Evolutionary conservation across 2,329 filamentous ascomycete genomes (phyloP).

Genomic region (Talaromyces sp.): DNA sequence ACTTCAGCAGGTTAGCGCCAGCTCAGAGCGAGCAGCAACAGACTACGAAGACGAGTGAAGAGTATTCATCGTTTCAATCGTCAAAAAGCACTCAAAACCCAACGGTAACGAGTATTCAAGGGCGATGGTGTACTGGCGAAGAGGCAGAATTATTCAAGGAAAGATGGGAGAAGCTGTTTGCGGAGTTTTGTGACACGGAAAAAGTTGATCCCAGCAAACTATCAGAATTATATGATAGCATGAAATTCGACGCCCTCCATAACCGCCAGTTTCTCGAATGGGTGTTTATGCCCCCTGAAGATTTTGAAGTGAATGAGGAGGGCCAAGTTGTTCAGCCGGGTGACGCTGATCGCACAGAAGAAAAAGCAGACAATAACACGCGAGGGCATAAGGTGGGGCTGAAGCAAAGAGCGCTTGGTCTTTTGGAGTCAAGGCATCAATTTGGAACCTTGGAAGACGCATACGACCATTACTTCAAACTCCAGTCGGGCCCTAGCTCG

Average conservation of each 20-base stretch:
- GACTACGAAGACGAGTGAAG: conserved; percentile 24
- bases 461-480: conserved; percentile 76
- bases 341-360: conserved; percentile 23
- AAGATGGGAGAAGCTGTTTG: conserved; percentile 96
- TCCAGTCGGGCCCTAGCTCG: conserved; percentile 73
- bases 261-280: conserved; percentile 96
- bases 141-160: conserved; percentile 93
- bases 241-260: conserved; percentile 98
- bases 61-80: conserved; percentile 14
- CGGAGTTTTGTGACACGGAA: conserved; percentile 92
- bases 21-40: conserved; percentile 55
- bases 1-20: conserved; percentile 75
- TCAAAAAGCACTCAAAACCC: conserved; percentile 37
- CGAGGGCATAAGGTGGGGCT: conserved; percentile 43
- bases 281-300: conserved; percentile 85
- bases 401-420: conserved; percentile 48
- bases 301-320: conserved; percentile 60
- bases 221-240: conserved; percentile 96
- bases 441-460: conserved; percentile 48
- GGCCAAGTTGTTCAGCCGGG: conserved; percentile 7
- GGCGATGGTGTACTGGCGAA: conserved; percentile 93
- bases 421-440: conserved; percentile 39
- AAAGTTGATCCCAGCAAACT: conserved; percentile 99
- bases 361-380: conserved; percentile 27
- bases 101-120: conserved; percentile 68